Percentiles rank a stretch among this genome's conserved stretches.
These are phyloP conservation scores for Zoysia japonica DNA, from an alignment of 176 grass and related monocot genomes.

Conservation along the genomic window DNA sequence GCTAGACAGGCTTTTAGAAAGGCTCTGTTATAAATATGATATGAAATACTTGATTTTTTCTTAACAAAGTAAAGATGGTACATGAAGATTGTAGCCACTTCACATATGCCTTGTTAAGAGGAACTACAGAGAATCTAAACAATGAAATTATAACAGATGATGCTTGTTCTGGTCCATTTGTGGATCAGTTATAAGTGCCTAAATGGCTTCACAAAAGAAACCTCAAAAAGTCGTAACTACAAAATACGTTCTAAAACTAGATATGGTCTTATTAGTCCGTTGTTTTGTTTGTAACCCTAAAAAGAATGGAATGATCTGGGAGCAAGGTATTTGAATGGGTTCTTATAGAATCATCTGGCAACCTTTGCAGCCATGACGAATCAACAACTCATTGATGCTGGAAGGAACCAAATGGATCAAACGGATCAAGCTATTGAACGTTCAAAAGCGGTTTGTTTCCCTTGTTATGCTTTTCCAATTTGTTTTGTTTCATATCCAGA, in stretches of 20 bases:
- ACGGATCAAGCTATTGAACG: slow-evolving; percentile 90
- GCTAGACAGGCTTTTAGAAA: not conserved
- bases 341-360: not conserved
- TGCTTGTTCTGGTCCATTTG: not conserved
- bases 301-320: not conserved
- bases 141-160: not conserved
- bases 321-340: slow-evolving; percentile 31
- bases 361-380: slow-evolving; percentile 74
- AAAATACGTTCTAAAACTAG: not conserved
- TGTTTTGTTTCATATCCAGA: not conserved
- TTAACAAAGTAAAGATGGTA: not conserved
- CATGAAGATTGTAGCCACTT: not conserved
- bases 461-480: not conserved
- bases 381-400: slow-evolving; percentile 84
- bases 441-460: slow-evolving; percentile 80
- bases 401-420: slow-evolving; percentile 91
- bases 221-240: not conserved
- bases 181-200: not conserved
- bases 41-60: not conserved
- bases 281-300: slow-evolving; percentile 11
- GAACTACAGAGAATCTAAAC: not conserved
- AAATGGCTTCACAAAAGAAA: not conserved
- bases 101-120: not conserved
- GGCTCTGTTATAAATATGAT: not conserved
- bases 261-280: not conserved